Evolutionary conservation across 148 eudicot genomes (phyloP), one percentile per base, ranked within the genome.

Genomic region (Simmondsia chinensis): DNA sequence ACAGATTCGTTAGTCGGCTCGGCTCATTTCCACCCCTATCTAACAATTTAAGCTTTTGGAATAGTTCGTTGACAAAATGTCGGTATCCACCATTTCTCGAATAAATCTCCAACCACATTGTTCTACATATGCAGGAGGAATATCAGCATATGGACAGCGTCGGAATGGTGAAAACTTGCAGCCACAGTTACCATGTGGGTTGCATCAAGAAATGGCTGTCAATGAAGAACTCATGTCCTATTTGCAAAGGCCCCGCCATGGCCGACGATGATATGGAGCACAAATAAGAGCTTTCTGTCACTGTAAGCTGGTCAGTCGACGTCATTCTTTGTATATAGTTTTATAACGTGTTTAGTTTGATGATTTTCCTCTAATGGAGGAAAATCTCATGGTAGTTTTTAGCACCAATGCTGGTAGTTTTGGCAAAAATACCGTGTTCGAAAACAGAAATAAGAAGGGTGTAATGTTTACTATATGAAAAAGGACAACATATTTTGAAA

Each of bases 51-150:
- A n/a, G n/a, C n/a, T n/a, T n/a, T n/a, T n/a, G n/a, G n/a, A n/a
- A n/a, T n/a, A n/a, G n/a, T n/a, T n/a, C n/a, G n/a, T n/a, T n/a
- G n/a, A n/a, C n/a, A n/a, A n/a, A n/a, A n/a, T n/a, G n/a, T n/a
- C n/a, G n/a, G n/a, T n/a, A n/a, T n/a, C n/a, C n/a, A n/a, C n/a
- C n/a, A n/a, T n/a, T n/a, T n/a, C n/a, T n/a, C n/a, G n/a, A n/a
- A n/a, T n/a, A n/a, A n/a, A n/a, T n/a, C n/a, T n/a, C n/a, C n/a
- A n/a, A n/a, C n/a, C n/a, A n/a, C n/a, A n/a, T n/a, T n/a, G n/a
- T n/a, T n/a, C n/a, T n/a, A n/a, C n/a, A n/a, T n/a, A n/a, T 47
- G 41, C 83, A 77, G 83, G 94, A 88, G 44, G 89, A 83, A 48
- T 88, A 83, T 57, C 49, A 53, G 64, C 61, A 80, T 58, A 73